Conservation (phyloP, 352 stramenopile species). For the Discostella stelligera region DNA sequence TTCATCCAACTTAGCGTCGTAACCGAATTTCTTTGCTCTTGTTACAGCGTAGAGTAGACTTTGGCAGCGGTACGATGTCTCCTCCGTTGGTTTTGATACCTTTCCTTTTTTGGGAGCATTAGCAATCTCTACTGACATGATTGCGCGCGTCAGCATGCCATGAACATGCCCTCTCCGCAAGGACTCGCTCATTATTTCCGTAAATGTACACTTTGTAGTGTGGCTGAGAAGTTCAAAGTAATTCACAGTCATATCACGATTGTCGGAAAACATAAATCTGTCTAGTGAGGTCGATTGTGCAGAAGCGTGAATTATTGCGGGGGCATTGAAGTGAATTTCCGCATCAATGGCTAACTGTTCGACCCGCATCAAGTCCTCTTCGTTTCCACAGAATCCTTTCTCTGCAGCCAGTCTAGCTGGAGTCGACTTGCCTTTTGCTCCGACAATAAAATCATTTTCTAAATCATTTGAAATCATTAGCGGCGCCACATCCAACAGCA, state of each 20-base stretch:
- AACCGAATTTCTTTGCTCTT: slow-evolving; percentile 29
- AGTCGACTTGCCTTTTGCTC: slow-evolving; percentile 7
- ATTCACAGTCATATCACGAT: slow-evolving; percentile 70
- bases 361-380: slow-evolving; percentile 51
- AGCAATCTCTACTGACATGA: slow-evolving; percentile 50
- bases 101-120: slow-evolving; percentile 81
- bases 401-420: slow-evolving; percentile 41
- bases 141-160: slow-evolving; percentile 57
- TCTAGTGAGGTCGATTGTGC: slow-evolving; percentile 15
- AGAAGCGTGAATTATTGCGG: slow-evolving; percentile 50
- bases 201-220: slow-evolving; percentile 20
- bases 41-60: slow-evolving; percentile 41
- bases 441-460: slow-evolving; percentile 8
- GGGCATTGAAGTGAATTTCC: slow-evolving; percentile 56
- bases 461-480: slow-evolving; percentile 47
- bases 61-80: slow-evolving; percentile 50
- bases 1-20: slow-evolving; percentile 14
- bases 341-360: slow-evolving; percentile 59
- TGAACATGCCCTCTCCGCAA: slow-evolving; percentile 59
- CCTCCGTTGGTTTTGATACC: slow-evolving; percentile 56
- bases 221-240: slow-evolving; percentile 52
- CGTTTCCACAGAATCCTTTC: slow-evolving; percentile 64
- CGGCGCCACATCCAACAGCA: slow-evolving; percentile 66
- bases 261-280: slow-evolving; percentile 51
- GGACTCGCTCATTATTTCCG: slow-evolving; percentile 47